Evolutionary conservation across 1,139 yeast genomes (phyloP).

Genomic region (Pichia sp.): DNA sequence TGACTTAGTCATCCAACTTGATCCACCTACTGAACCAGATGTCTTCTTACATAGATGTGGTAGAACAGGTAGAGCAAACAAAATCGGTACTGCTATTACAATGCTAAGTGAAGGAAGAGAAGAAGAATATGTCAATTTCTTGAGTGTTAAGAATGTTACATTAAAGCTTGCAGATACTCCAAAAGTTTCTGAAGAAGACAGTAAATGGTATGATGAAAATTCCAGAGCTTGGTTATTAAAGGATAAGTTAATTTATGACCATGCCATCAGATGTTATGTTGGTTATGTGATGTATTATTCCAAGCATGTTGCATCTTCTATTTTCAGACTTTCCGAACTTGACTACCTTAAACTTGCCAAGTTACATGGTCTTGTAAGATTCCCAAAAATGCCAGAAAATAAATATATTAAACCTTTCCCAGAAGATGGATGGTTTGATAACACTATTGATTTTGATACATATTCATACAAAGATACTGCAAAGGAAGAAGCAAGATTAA

Average conservation of each 20-base stretch:
- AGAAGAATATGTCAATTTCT: conserved; percentile 76
- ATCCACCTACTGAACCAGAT: conserved; percentile 91
- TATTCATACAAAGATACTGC: conserved; percentile 63
- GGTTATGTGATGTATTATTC: conserved; percentile 83
- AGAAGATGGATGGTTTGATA: conserved; percentile 72
- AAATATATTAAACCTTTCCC: conserved; percentile 49
- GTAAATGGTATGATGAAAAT: conserved; percentile 32
- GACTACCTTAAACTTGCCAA: conserved; percentile 74
- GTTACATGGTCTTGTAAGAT: conserved; percentile 74
- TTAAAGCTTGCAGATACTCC: conserved; percentile 40
- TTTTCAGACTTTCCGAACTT: conserved; percentile 70
- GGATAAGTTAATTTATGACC: conserved; percentile 80
- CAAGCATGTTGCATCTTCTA: conserved; percentile 88
- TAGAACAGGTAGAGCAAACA: conserved; percentile 89
- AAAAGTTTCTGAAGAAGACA: not conserved
- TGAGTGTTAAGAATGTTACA: conserved; percentile 68
- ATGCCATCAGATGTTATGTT: conserved; percentile 76
- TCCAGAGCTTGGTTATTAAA: conserved; percentile 59
- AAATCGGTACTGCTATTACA: conserved; percentile 74
- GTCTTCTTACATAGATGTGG: conserved; percentile 90
- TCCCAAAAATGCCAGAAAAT: conserved; percentile 96
- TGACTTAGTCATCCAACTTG: conserved; percentile 82
- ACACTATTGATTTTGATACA: conserved; percentile 58
- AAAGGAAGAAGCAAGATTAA: conserved; percentile 63
- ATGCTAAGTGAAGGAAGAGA: conserved; percentile 74